Evolutionary conservation across 1,284 basidiomycete genomes (phyloP).

Genomic region (Coriolopsis trogii): DNA sequence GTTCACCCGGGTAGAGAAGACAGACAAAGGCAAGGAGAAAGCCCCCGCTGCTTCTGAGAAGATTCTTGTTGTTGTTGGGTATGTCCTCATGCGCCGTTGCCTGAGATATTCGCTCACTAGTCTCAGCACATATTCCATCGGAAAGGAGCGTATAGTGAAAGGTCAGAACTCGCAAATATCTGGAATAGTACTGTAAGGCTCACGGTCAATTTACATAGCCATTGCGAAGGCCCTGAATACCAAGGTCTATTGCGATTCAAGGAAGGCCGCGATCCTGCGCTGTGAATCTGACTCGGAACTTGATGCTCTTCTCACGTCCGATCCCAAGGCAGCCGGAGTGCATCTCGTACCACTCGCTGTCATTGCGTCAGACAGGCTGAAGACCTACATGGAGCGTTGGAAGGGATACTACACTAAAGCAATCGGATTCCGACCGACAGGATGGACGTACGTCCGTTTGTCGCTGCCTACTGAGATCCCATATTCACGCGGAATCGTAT

Average conservation of each 20-base stretch:
- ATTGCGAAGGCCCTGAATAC: constrained; percentile 82
- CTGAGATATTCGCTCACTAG: background rate
- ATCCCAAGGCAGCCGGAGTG: constrained; percentile 80
- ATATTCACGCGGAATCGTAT: background rate
- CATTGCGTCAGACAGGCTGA: constrained; percentile 80
- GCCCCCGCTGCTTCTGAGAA: constrained; percentile 25
- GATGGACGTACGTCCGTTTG: constrained; percentile 77
- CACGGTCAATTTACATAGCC: constrained; percentile 46
- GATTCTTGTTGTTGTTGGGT: constrained; percentile 87
- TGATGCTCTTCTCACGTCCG: constrained; percentile 74
- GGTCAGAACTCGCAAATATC: constrained; percentile 45
- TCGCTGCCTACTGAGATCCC: background rate
- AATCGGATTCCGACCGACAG: constrained; percentile 90
- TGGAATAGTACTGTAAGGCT: background rate
- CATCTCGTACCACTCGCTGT: constrained; percentile 85
- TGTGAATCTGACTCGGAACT: constrained; percentile 87
- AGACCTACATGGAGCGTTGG: constrained; percentile 77
- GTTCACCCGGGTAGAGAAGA: constrained; percentile 26
- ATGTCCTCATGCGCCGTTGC: background rate
- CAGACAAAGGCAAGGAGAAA: constrained; percentile 28
- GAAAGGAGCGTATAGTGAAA: constrained; percentile 97
- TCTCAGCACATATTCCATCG: constrained; percentile 89
- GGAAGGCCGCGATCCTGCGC: constrained; percentile 79
- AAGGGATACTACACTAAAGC: constrained; percentile 75
- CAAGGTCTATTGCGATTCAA: constrained; percentile 90